Conservation (phyloP, 345 rosid genomes). For the Melastoma malabathricum region DNA sequence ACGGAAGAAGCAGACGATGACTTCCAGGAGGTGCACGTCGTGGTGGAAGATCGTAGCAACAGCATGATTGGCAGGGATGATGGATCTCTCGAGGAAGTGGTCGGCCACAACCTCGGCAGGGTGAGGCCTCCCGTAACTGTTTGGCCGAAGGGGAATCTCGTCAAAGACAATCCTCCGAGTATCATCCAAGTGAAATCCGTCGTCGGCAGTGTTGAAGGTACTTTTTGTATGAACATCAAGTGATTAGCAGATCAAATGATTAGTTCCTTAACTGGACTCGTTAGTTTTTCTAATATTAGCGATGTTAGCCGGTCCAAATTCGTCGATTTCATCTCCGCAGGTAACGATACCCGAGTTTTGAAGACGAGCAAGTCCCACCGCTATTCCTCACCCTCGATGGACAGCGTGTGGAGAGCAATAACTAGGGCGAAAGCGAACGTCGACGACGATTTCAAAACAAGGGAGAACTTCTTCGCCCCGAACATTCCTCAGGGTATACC, state of each 20-base stretch:
- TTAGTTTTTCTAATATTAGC: too few relatives aligned
- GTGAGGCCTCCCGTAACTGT: slow-evolving; percentile 15
- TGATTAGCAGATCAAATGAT: background rate
- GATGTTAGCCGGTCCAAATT: background rate
- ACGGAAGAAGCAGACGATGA: too few relatives aligned
- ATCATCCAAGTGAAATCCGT: slow-evolving; percentile 25
- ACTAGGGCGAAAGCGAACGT: slow-evolving; percentile 25
- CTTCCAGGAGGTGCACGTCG: too few relatives aligned
- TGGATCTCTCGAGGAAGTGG: too few relatives aligned
- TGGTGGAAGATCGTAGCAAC: too few relatives aligned
- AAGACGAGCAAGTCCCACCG: slow-evolving; percentile 1
- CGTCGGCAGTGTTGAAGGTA: background rate
- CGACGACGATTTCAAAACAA: slow-evolving; percentile 34
- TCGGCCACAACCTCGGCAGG: background rate
- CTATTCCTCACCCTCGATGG: slow-evolving; percentile 18
- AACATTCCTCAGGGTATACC: background rate
- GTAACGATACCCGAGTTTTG: slow-evolving; percentile 4
- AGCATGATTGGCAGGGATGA: too few relatives aligned
- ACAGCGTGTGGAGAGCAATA: slow-evolving; percentile 59
- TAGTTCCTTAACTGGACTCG: too few relatives aligned
- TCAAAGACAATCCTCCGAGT: slow-evolving; percentile 33
- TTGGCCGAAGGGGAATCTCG: slow-evolving; percentile 9
- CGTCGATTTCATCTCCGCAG: background rate
- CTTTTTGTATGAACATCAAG: background rate
- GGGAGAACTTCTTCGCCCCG: slow-evolving; percentile 3